A percentile compares a stretch with the other conserved stretches of the same genome.
These are phyloP conservation scores for Parachlorella kessleri DNA, from an alignment of 139 green algal species.

Conservation along the genomic window DNA sequence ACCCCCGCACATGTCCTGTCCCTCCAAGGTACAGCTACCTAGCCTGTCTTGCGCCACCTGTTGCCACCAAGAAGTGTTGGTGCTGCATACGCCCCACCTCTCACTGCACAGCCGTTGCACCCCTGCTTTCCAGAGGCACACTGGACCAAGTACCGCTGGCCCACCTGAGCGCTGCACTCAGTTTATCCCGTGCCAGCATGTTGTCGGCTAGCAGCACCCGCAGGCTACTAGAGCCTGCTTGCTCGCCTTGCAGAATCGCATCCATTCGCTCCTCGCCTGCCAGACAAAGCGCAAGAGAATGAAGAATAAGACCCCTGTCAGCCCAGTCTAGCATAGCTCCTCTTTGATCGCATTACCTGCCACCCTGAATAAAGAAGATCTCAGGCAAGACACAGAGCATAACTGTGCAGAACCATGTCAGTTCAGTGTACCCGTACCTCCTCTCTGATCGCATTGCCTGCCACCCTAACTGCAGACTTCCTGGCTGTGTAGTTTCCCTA, in stretches of 20 bases:
- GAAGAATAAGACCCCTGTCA: background rate
- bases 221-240: background rate
- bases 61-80: too few species aligned
- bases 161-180: background rate
- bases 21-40: background rate
- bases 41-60: background rate
- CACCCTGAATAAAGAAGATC: too few species aligned
- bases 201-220: slow-evolving; percentile 3
- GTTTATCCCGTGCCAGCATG: slow-evolving; percentile 10
- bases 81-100: background rate
- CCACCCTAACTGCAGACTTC: too few species aligned
- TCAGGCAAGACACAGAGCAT: background rate
- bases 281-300: background rate
- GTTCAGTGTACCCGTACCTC: background rate
- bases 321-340: too few species aligned
- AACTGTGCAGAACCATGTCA: background rate
- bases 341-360: too few species aligned
- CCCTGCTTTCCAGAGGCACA: background rate
- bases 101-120: background rate
- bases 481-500: too few species aligned
- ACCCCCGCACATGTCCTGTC: background rate
- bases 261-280: background rate
- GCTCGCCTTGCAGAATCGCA: background rate
- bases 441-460: too few species aligned
- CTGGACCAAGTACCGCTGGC: background rate